Conservation (phyloP, 129 eudicot genomes). For the Chrysanthemum lavandulifolium region DNA sequence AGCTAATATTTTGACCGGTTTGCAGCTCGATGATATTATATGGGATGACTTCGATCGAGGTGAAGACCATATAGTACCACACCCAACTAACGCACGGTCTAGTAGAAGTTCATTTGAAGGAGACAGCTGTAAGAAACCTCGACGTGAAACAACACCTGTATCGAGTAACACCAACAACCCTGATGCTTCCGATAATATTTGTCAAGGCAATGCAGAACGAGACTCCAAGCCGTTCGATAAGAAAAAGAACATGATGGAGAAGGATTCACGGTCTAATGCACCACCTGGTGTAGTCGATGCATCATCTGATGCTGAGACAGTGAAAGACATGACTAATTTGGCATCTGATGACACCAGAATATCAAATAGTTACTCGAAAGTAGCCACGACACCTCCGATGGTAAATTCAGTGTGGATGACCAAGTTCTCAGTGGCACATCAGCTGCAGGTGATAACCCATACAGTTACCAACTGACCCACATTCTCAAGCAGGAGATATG, state of each 20-base stretch:
- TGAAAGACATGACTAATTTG: constrained; percentile 40
- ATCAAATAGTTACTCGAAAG: constrained; percentile 34
- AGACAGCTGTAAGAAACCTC: constrained; percentile 53
- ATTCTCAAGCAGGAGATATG: constrained; percentile 47
- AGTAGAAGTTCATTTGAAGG: constrained; percentile 40
- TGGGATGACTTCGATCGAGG: constrained; percentile 72
- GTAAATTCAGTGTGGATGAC: neutral
- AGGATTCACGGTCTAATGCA: constrained; percentile 33
- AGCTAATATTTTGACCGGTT: constrained; percentile 44
- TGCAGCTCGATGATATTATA: constrained; percentile 74
- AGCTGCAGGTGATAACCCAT: constrained; percentile 46
- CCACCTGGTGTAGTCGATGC: constrained; percentile 38
- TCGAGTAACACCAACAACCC: constrained; percentile 30
- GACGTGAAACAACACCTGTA: constrained; percentile 44
- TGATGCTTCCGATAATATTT: constrained; percentile 31
- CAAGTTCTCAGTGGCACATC: constrained; percentile 28
- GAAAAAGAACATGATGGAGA: constrained; percentile 51
- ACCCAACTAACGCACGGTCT: constrained; percentile 34
- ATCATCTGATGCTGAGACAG: constrained; percentile 42
- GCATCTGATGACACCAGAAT: constrained; percentile 45
- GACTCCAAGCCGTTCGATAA: constrained; percentile 29
- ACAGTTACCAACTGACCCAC: constrained; percentile 43
- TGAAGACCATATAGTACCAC: constrained; percentile 94
- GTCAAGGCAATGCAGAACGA: constrained; percentile 35
- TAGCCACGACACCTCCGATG: constrained; percentile 9